Conservation (phyloP, 306 rosid genomes). For the Sindora glabra region DNA sequence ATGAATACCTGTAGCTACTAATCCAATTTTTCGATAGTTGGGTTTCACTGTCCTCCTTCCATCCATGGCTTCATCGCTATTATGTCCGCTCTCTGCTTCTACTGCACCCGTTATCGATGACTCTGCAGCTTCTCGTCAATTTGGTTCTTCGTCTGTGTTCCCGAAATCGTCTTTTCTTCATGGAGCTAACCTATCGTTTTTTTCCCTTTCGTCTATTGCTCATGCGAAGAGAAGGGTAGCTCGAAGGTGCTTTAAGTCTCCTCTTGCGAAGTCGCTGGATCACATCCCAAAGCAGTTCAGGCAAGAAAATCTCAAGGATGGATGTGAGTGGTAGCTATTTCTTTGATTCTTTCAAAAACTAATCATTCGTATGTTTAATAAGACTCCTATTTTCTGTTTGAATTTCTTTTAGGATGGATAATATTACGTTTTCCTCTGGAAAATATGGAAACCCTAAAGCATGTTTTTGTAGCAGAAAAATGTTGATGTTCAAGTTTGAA, state of each 20-base stretch:
- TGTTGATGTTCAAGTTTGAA: not conserved
- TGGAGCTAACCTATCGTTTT: slow-evolving; percentile 38
- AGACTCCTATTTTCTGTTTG: not conserved
- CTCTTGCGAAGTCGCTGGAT: slow-evolving; percentile 45
- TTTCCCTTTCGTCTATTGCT: slow-evolving; percentile 1
- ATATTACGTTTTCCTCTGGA: not conserved
- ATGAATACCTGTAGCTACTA: not conserved
- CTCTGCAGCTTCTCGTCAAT: slow-evolving; percentile 5
- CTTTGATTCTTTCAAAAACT: not conserved
- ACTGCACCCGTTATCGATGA: slow-evolving; percentile 18
- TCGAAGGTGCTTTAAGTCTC: slow-evolving; percentile 33
- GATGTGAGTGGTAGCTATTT: slow-evolving; percentile 45
- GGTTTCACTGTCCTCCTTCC: not conserved
- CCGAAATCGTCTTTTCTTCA: slow-evolving; percentile 37
- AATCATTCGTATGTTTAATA: not conserved
- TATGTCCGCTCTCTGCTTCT: slow-evolving; percentile 30
- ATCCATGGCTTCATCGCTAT: slow-evolving; percentile 58
- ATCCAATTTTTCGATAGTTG: not conserved
- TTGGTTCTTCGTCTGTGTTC: not conserved
- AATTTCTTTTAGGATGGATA: not conserved
- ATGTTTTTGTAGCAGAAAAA: not conserved
- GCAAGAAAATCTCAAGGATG: slow-evolving; percentile 78
- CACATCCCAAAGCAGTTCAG: slow-evolving; percentile 76
- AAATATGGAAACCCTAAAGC: not conserved
- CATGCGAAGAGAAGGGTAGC: not conserved